Conservation (phyloP, 805 yeast genomes). For the Ogataea haglerorum region DNA sequence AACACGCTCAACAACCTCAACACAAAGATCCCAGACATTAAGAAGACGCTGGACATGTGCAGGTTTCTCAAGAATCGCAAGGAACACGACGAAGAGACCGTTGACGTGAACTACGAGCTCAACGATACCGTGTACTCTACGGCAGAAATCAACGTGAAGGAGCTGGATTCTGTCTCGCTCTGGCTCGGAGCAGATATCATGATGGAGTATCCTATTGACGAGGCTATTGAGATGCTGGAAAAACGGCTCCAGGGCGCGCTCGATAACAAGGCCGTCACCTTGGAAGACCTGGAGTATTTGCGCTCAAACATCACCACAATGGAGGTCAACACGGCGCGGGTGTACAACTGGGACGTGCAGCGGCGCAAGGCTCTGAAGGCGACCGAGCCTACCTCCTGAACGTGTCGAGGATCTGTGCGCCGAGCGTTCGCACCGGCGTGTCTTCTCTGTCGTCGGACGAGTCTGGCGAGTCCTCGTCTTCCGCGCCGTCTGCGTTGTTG, state of each 20-base stretch:
- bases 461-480: slow-evolving; percentile 29
- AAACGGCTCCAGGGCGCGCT: slow-evolving; percentile 62
- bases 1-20: slow-evolving; percentile 51
- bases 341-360: slow-evolving; percentile 85
- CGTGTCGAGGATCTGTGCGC: slow-evolving; percentile 58
- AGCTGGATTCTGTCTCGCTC: slow-evolving; percentile 59
- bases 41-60: slow-evolving; percentile 77
- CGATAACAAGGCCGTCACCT: slow-evolving; percentile 55
- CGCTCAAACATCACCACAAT: slow-evolving; percentile 92
- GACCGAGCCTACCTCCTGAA: slow-evolving; percentile 42
- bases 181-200: slow-evolving; percentile 99
- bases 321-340: slow-evolving; percentile 95
- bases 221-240: slow-evolving; percentile 70
- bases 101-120: slow-evolving; percentile 81
- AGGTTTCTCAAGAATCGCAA: slow-evolving; percentile 51
- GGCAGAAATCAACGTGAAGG: slow-evolving; percentile 65
- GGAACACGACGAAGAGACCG: slow-evolving; percentile 35
- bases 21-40: slow-evolving; percentile 85
- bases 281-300: slow-evolving; percentile 80
- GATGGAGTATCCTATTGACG: slow-evolving; percentile 90
- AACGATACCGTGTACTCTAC: slow-evolving; percentile 89
- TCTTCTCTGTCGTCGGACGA: slow-evolving; percentile 42
- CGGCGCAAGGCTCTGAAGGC: slow-evolving; percentile 52
- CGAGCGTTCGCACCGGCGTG: slow-evolving; percentile 59
- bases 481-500: slow-evolving; percentile 11